Base-by-base conservation (phyloP, 805 yeast species). In the Saccharomycopsis schoenii region DNA sequence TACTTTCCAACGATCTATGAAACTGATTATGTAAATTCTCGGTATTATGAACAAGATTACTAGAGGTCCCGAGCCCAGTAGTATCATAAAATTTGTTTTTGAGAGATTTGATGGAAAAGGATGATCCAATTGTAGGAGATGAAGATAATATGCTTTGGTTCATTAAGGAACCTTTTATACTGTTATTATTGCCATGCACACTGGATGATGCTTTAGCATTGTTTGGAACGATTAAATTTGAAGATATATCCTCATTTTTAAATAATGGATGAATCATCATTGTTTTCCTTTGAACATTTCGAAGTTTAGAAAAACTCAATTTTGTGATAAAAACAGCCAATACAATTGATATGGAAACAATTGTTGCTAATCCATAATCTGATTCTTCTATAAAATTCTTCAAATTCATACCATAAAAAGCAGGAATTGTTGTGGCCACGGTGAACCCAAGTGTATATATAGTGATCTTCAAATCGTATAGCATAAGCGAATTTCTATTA, bases 351-450 rank as follows among this genome's bases (percentile, higher is more conserved):
- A 72, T 19, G 1, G 68, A 63, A 1, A 77, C 71, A 5, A 85
- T 80, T 1, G 83, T 70, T 2, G 71, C 70, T 69, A 90, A 88
- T 39, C 97, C 97, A 65, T 80, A 78, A 60, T 81, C 80, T 1
- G 84, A 75, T 61, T 91, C 96, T 70, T 94, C 99, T 24, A 94
- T 85, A 69, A 88, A 91, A 73, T 93, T 94, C 68, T 88, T 89
- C 71, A 94, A 76, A 72, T 94, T 94, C 99, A 94, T 94, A 41
- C 99, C 99, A 72, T 92, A 94, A 11, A 90, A 75, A 0, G 97
- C 87, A 1, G 96, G 94, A 15, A 89, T 70, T 66, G 88, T 89
- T 55, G 96, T 75, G 1, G 94, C 86, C 15, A 85, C 81, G 1
- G 96, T 96, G 68, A 92, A 76, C 2, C 96, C 86, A 41, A 94